A percentile compares a stretch with the other conserved stretches of the same genome.
Conservation (phyloP, 495 filamentous ascomycete species). For the Penicillium pulvis region DNA sequence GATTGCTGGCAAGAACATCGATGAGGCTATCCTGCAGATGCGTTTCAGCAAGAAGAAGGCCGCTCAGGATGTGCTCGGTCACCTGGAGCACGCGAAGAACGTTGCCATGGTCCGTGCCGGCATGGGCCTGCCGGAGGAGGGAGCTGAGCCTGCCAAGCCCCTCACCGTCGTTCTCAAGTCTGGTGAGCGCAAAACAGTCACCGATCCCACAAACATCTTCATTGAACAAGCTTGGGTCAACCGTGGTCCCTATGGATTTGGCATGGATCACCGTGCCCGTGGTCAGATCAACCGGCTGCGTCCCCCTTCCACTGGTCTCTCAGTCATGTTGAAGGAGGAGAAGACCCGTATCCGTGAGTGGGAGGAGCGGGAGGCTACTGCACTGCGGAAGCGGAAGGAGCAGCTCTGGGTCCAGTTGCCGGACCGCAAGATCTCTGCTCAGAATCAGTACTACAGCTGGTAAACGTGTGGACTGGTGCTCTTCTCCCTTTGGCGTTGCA, state of each 20-base stretch:
- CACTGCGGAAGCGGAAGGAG: conserved; percentile 63
- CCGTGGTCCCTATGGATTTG: conserved; percentile 60
- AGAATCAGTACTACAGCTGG: conserved; percentile 89
- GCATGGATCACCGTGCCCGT: conserved; percentile 66
- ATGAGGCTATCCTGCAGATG: conserved; percentile 95
- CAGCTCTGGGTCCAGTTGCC: conserved; percentile 86
- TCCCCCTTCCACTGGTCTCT: conserved; percentile 73
- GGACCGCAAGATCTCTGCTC: conserved; percentile 59
- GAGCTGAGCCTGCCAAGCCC: conserved; percentile 38
- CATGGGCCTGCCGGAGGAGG: conserved; percentile 69
- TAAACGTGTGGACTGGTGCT: conserved; percentile 40
- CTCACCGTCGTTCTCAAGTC: conserved; percentile 40
- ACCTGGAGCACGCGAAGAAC: conserved; percentile 77
- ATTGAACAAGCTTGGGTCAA: conserved; percentile 91
- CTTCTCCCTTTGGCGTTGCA: conserved; percentile 26
- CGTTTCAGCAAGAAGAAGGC: conserved; percentile 92
- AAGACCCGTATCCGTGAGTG: conserved; percentile 79
- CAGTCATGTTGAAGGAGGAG: conserved; percentile 88
- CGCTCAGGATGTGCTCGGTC: conserved; percentile 73
- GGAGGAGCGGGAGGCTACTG: conserved; percentile 73
- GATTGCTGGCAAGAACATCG: conserved; percentile 83
- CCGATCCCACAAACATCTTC: conserved; percentile 76
- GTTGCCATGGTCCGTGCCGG: conserved; percentile 73
- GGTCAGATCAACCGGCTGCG: conserved; percentile 62
- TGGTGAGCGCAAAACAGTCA: conserved; percentile 59